Base-by-base conservation (phyloP, 257 asterid species). In the Solanum chmielewskii region DNA sequence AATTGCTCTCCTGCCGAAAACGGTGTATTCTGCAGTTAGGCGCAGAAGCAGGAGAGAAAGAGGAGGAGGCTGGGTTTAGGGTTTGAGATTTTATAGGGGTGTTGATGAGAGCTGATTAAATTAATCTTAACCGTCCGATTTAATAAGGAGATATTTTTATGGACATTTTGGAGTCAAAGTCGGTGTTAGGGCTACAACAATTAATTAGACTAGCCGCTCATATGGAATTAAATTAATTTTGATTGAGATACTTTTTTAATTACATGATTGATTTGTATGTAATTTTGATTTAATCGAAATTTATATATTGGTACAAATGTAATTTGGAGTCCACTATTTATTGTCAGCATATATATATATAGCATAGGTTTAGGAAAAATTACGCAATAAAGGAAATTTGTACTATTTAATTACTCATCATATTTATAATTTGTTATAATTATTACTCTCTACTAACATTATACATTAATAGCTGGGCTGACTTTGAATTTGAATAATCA, bases 41-140 rank as follows among this genome's bases (percentile, higher is more conserved):
- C 31, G 85, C 68, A 80, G 44, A 49, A 80, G 85, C 85, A 81
- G 85, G 70, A 81, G 70, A 49, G 85, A 49, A 81, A 81, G 70
- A 81, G 85, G 70, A 81, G 31, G 85, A 49, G 44, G 16, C 25
- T 4, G 10, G 45, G 31, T 27, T 49, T 81, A 81, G 85, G 85
- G 85, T 81, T 81, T 81, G 7, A 49, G 70, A 1, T 49, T 81
- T 81, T 81, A 81, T 81, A 49, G 12, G 42, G 64, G 84, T 45
- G 35, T 4, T 35, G 64, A 78, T 45, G 42, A 16, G 44, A 47
- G 1, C 11, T 7, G 85, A n/a, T 39, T 76, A 41, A 74, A 31
- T 18, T 15, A 76, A n/a, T 42, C 60, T 3, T 2, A 2, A 76
- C 83, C 83, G 83, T 76, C 83, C 37, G 37, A 76, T 76, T 42